Evolutionary conservation across 129 eudicot species (phyloP), one percentile per base, ranked within the genome.

Genomic region (Smallanthus sonchifolius): DNA sequence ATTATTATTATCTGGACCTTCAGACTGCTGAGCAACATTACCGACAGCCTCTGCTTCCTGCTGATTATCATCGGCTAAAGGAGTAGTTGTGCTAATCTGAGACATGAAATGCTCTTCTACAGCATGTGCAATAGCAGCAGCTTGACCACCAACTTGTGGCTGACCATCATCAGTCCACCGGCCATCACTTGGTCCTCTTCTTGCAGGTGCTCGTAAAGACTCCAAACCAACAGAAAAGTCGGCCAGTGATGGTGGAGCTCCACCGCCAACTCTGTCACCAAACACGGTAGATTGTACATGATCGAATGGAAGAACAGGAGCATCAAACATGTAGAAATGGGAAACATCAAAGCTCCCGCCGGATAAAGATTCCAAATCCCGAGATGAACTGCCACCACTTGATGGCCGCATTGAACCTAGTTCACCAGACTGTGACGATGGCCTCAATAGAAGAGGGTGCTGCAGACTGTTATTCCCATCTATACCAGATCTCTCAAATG

Each of bases 151-250:
- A 35, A 88, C 90, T 80, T 91, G 97, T 35, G 97, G 99, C 70
- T 81, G 93, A 39, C 99, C 99, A 85, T 94, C 99, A 83, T 94
- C 99, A 60, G 93, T 87, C 97, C 99, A 94, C 67, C 99, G 85
- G 11, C 97, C 97, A 82, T 87, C 92, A 76, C 93, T 97, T 68
- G 96, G 87, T 69, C 93, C 93, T 80, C 98, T 88, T 75, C 97
- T 85, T 36, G 91, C 82, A 13, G 91, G 81, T 76, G 79, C 84
- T 37, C 86, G 93, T 71, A 90, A 67, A 2, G 97, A 93, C 88
- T 88, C 97, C 85, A 94, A 80, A 74, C 99, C 99, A 74, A 94
- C 88, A 65, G 99, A 86, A 70, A 84, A 86, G 74, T 90, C 98
- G 68, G 86, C 82, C 73, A 83, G 63, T 32, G 89, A 76, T 61